phyloP scores from a whole-genome alignment of 75 land plant species.

The Selaginella moellendorffii region DNA sequence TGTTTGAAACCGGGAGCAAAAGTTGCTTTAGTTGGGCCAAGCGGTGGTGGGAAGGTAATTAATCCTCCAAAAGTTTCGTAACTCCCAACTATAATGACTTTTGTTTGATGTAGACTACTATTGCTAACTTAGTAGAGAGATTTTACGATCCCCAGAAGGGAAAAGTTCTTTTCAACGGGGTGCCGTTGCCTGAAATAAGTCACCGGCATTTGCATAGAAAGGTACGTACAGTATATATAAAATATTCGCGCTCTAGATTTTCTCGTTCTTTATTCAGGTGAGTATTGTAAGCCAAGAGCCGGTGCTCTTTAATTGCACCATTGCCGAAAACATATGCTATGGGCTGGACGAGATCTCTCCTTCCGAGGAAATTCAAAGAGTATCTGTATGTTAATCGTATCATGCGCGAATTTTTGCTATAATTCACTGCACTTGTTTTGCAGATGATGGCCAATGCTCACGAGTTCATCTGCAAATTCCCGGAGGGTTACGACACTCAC shows the following conservation, averaged over 20 bases:
- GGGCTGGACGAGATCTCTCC: background rate
- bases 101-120: background rate
- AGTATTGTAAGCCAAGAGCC: constrained; percentile 10
- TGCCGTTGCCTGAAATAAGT: background rate
- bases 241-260: background rate
- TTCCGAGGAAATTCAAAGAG: background rate
- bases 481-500: constrained; percentile 73
- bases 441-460: constrained; percentile 99
- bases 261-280: background rate
- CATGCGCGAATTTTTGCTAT: no score
- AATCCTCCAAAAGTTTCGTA: background rate
- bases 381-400: background rate
- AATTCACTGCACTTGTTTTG: constrained; percentile 1
- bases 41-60: background rate
- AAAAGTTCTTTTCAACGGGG: constrained; percentile 4
- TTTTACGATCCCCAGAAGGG: constrained; percentile 8
- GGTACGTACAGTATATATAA: background rate
- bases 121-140: constrained; percentile 7
- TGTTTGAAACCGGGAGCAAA: background rate
- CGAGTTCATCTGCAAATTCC: constrained; percentile 80
- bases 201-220: constrained; percentile 8
- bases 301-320: constrained; percentile 6
- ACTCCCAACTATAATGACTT: background rate
- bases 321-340: constrained; percentile 6
- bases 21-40: constrained; percentile 6